Conservation (phyloP, 306 rosid species). For the Sicyos baderoa region DNA sequence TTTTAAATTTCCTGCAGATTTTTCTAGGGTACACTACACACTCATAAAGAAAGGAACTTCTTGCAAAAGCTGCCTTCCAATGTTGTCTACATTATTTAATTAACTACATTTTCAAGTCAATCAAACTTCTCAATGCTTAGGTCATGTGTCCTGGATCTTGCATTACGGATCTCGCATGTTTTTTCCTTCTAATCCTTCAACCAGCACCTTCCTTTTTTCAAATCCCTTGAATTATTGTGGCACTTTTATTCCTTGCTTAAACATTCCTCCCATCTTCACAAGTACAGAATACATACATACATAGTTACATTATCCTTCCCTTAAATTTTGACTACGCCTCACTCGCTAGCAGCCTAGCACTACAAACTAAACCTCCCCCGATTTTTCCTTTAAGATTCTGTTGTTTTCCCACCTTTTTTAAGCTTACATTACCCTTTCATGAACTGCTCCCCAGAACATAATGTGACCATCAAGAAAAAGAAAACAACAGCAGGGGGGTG, state of each 20-base stretch:
- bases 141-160: neutral
- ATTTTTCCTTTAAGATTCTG: neutral
- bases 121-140: neutral
- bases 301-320: neutral
- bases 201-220: neutral
- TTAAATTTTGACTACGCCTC: too few relatives aligned
- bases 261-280: neutral
- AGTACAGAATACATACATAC: neutral
- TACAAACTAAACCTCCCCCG: neutral
- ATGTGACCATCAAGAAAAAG: neutral
- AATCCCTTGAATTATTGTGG: neutral
- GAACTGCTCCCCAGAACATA: neutral
- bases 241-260: neutral
- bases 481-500: neutral
- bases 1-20: neutral
- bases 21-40: neutral
- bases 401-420: neutral
- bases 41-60: neutral
- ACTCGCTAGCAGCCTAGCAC: too few relatives aligned
- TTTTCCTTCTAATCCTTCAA: neutral
- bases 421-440: neutral
- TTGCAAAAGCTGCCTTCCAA: neutral
- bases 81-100: neutral
- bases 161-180: neutral
- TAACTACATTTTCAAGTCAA: neutral